Conservation (phyloP, 192 early-diverging fungal genomes). For the Coemansia sp. region DNA sequence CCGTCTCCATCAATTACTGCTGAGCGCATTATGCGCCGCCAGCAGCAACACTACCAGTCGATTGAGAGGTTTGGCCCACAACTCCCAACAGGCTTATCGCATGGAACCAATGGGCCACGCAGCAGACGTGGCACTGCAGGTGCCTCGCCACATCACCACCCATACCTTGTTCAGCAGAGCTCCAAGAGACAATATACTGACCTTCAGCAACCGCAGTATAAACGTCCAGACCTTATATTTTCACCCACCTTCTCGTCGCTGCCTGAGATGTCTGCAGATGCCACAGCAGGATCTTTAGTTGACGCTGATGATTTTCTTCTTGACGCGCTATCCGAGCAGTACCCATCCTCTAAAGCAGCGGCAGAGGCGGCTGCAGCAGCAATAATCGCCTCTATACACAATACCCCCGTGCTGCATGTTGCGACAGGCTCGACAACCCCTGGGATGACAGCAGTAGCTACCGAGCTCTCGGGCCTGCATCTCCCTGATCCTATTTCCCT, state of each 20-base stretch:
- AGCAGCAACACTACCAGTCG: slow-evolving; percentile 18
- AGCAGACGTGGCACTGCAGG: slow-evolving; percentile 1
- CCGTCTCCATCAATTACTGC: slow-evolving; percentile 45
- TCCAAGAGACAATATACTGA: neutral
- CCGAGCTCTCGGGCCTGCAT: slow-evolving; percentile 4
- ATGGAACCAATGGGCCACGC: slow-evolving; percentile 7
- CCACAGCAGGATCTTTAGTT: neutral
- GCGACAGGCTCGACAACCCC: neutral
- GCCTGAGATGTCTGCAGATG: too few relatives aligned
- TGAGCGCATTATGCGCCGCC: slow-evolving; percentile 43
- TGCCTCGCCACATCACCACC: slow-evolving; percentile 29
- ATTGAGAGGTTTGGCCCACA: slow-evolving; percentile 4
- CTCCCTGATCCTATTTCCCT: slow-evolving; percentile 3
- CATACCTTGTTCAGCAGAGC: slow-evolving; percentile 10
- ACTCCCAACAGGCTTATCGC: neutral
- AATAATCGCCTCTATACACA: neutral
- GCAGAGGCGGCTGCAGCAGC: too few relatives aligned
- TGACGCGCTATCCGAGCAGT: slow-evolving; percentile 5
- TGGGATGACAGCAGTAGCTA: neutral
- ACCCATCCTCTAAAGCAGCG: too few relatives aligned
- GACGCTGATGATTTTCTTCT: slow-evolving; percentile 15
- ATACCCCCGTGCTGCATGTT: slow-evolving; percentile 7
- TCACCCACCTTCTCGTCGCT: too few relatives aligned
- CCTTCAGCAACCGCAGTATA: neutral
- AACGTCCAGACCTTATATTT: too few relatives aligned